These are phyloP conservation scores for Aspergillus costaricaensis DNA, from an alignment of 2,329 filamentous ascomycete species.

Conservation along the genomic window DNA sequence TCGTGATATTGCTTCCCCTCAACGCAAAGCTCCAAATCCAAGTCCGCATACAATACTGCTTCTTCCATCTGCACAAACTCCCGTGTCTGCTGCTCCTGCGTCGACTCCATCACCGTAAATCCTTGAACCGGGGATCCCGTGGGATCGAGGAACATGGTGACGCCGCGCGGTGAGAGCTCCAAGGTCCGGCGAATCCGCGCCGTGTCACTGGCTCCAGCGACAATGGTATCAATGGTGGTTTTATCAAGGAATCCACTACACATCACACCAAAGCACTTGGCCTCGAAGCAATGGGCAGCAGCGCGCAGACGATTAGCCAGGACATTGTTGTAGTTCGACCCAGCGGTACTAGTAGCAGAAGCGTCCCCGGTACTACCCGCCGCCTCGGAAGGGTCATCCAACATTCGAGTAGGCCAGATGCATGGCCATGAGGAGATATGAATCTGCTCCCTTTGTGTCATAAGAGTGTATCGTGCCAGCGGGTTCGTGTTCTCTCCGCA, in stretches of 20 bases:
- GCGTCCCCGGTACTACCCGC: too few species aligned
- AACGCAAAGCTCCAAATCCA: slow-evolving; percentile 53
- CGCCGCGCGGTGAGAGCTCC: slow-evolving; percentile 44
- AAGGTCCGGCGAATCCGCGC: slow-evolving; percentile 28
- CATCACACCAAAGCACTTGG: slow-evolving; percentile 58
- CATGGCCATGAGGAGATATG: slow-evolving; percentile 60
- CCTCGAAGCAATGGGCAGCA: slow-evolving; percentile 60
- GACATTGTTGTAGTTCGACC: slow-evolving; percentile 55
- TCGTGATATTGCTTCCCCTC: slow-evolving; percentile 62
- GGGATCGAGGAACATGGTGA: slow-evolving; percentile 56
- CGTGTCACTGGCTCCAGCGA: slow-evolving; percentile 2
- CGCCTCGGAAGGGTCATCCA: slow-evolving; percentile 27
- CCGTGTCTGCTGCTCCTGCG: slow-evolving; percentile 22
- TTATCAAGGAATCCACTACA: slow-evolving; percentile 49
- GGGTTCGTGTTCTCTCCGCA: slow-evolving; percentile 63
- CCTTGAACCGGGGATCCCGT: slow-evolving; percentile 46
- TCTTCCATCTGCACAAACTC: slow-evolving; percentile 51
- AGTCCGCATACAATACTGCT: slow-evolving; percentile 55
- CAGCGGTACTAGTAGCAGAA: too few species aligned
- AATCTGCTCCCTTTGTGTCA: slow-evolving; percentile 58
- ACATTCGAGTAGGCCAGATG: slow-evolving; percentile 53
- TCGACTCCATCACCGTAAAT: slow-evolving; percentile 37
- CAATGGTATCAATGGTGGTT: slow-evolving; percentile 37
- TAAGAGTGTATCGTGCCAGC: slow-evolving; percentile 54
- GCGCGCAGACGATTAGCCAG: slow-evolving; percentile 55